These are phyloP conservation scores for Pachyrhizus erosus DNA, from an alignment of 306 rosid species.

Conservation along the genomic window DNA sequence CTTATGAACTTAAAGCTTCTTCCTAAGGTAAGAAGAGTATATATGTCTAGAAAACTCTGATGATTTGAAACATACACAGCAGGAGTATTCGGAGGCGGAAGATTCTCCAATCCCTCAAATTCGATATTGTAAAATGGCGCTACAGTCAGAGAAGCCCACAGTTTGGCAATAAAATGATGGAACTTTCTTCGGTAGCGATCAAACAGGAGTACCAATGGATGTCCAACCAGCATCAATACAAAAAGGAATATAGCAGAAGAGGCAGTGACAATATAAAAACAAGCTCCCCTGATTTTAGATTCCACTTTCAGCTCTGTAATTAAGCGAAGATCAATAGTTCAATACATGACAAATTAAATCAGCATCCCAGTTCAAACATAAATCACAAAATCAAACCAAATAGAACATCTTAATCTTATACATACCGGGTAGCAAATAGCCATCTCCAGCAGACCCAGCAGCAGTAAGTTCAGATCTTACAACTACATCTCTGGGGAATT, in stretches of 20 bases:
- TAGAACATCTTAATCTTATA: slow-evolving; percentile 18
- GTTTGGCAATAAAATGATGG: slow-evolving; percentile 74
- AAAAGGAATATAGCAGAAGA: slow-evolving; percentile 72
- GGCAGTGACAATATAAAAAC: slow-evolving; percentile 71
- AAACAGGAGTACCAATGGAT: slow-evolving; percentile 72
- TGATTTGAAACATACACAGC: slow-evolving; percentile 96
- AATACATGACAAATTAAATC: neutral
- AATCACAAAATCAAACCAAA: slow-evolving; percentile 11
- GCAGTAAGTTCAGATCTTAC: slow-evolving; percentile 67
- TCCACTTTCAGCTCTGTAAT: slow-evolving; percentile 65
- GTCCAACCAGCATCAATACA: slow-evolving; percentile 70
- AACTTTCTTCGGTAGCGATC: slow-evolving; percentile 77
- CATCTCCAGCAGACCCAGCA: slow-evolving; percentile 59
- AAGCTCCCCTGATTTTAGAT: slow-evolving; percentile 76
- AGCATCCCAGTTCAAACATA: slow-evolving; percentile 10
- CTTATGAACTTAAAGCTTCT: slow-evolving; percentile 92
- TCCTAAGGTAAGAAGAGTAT: slow-evolving; percentile 85
- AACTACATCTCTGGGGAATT: slow-evolving; percentile 49
- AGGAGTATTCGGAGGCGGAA: slow-evolving; percentile 77
- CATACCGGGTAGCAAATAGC: slow-evolving; percentile 65
- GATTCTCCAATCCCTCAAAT: slow-evolving; percentile 84
- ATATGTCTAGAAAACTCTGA: slow-evolving; percentile 96
- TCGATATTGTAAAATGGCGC: slow-evolving; percentile 72
- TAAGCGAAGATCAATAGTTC: slow-evolving; percentile 32
- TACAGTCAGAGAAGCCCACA: slow-evolving; percentile 76